A percentile compares a stretch with the other conserved stretches of the same genome.
Evolutionary conservation across 2,329 filamentous ascomycete genomes (phyloP).

Genomic region (Trichoderma hamatum): DNA sequence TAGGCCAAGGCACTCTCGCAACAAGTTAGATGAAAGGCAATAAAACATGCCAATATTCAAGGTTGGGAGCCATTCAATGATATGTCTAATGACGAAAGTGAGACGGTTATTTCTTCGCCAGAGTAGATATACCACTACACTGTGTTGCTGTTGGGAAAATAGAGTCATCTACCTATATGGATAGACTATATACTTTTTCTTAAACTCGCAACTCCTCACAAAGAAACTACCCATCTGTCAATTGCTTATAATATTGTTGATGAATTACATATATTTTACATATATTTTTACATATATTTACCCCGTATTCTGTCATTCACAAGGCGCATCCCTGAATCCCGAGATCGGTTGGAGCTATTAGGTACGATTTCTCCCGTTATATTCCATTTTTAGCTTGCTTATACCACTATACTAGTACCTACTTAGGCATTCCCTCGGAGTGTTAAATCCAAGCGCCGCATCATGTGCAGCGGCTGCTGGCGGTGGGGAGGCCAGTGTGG

Average conservation of each 20-base stretch:
- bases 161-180: neutral
- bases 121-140: neutral
- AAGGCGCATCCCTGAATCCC: neutral
- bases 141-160: neutral
- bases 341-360: neutral
- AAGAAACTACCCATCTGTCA: neutral
- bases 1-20: constrained; percentile 33
- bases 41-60: neutral
- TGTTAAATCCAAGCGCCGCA: neutral
- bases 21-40: neutral
- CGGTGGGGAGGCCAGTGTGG: constrained; percentile 12
- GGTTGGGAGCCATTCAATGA: neutral
- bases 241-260: neutral
- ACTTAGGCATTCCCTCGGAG: constrained; percentile 16
- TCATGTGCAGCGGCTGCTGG: constrained; percentile 23
- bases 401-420: constrained; percentile 2
- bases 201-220: neutral
- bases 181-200: neutral
- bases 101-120: neutral
- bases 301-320: neutral
- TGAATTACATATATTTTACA: neutral
- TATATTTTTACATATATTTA: neutral
- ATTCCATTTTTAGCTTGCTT: constrained; percentile 13
- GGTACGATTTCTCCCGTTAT: constrained; percentile 1
- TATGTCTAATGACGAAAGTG: neutral